Conservation (phyloP, 345 rosid species). For the Pistacia atlantica region DNA sequence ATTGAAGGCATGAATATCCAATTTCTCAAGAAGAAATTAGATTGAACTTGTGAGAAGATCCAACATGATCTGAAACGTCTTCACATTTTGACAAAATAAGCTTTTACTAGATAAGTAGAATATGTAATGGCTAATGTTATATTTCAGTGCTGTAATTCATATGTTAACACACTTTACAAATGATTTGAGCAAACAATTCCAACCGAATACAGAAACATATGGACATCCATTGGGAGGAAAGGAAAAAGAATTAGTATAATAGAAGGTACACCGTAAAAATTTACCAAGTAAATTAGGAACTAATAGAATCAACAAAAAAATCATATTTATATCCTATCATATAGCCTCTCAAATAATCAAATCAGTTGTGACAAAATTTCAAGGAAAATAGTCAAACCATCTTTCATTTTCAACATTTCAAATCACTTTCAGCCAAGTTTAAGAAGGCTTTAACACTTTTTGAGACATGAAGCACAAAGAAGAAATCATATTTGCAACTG, state of each 20-base stretch:
- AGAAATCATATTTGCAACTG: not conserved
- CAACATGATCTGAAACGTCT: not conserved
- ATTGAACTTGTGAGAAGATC: no score
- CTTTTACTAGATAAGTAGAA: not conserved
- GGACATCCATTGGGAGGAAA: slow-evolving; percentile 2
- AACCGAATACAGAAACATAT: not conserved
- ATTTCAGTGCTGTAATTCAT: not conserved
- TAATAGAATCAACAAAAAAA: not conserved
- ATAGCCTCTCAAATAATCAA: not conserved
- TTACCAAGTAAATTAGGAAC: not conserved
- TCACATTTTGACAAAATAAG: not conserved
- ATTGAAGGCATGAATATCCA: not conserved
- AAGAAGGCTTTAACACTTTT: not conserved
- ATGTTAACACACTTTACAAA: not conserved
- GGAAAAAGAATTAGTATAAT: not conserved
- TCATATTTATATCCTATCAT: not conserved
- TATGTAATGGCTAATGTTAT: not conserved
- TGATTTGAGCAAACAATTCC: not conserved
- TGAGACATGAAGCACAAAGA: not conserved
- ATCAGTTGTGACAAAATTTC: not conserved
- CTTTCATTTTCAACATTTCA: not conserved
- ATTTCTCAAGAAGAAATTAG: not conserved
- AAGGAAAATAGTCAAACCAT: not conserved
- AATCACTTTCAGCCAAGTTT: not conserved
- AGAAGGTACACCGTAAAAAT: not conserved